Conservation (phyloP, 257 asterid genomes). For the Ballota nigra region DNA sequence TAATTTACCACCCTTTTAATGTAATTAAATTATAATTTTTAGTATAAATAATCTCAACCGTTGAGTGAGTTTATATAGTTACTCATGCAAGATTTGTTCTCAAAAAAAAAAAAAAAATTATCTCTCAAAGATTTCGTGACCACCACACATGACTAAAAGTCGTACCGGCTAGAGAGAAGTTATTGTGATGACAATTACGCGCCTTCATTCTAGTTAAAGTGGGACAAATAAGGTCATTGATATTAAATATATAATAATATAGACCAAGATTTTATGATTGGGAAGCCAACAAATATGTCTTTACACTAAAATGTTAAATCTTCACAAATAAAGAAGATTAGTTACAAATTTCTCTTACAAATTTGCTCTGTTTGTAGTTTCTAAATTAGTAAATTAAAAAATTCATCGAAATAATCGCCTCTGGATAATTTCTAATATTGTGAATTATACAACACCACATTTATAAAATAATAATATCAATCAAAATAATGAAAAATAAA, state of each 20-base stretch:
- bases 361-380: not conserved
- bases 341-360: not conserved
- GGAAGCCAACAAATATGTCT: not conserved
- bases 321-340: not conserved
- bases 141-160: not conserved
- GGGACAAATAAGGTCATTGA: not conserved
- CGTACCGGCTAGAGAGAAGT: not conserved
- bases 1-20: too few species aligned
- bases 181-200: conserved; percentile 25
- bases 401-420: not conserved
- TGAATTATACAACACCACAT: not conserved
- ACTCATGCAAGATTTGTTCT: too few species aligned
- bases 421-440: not conserved
- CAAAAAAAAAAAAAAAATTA: too few species aligned
- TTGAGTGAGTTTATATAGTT: too few species aligned
- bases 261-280: not conserved
- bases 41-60: too few species aligned
- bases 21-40: too few species aligned
- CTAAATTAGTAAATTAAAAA: not conserved
- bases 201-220: conserved; percentile 27
- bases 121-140: not conserved
- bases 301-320: not conserved
- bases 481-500: not conserved
- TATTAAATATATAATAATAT: not conserved
- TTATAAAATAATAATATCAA: not conserved